Evolutionary conservation across 306 rosid genomes (phyloP), one percentile per base, ranked within the genome.

Genomic region (Castanea sativa): DNA sequence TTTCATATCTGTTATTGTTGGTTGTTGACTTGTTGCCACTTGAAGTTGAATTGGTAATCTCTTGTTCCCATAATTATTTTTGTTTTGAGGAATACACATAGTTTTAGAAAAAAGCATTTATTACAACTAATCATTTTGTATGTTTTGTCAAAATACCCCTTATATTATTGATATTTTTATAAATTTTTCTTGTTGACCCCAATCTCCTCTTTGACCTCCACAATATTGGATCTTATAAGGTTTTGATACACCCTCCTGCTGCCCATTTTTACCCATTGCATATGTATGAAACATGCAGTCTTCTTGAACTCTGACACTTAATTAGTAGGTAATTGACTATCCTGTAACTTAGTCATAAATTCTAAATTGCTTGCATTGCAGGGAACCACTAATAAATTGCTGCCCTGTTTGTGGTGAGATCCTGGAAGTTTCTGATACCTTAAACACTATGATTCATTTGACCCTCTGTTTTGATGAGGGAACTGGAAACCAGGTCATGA

Each of bases 351-450:
- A 30, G 30, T 38, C 29, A 43, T 58, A 25, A 43, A 35, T 75
- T 76, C 71, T 58, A 19, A 38, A 6, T 78, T 73, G 60, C 33
- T 35, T 64, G 67, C 76, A 61, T 84, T 85, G 75, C 95, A 95
- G 99, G 94, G 91, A 95, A 72, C 89, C 98, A 35, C 65, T 95
- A 83, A 74, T 92, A 83, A 92, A 81, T 78, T 84, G 96, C 86
- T 95, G 98, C 80, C 98, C 98, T 83, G 99, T 95, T 81, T 95
- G 99, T 85, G 99, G 98, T 41, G 99, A 95, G 91, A 81, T 65
- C 80, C 97, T 95, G 79, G 87, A 83, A 16, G 89, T 86, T 86
- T 89, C 94, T 81, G 93, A 92, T 86, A 85, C 79, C 85, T 85
- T 95, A 84, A 90, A 84, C 87, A 81, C 79, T 79, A 84, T 92